phyloP scores from a whole-genome alignment of 2,329 filamentous ascomycete species.

The Trichoderma sp. region DNA sequence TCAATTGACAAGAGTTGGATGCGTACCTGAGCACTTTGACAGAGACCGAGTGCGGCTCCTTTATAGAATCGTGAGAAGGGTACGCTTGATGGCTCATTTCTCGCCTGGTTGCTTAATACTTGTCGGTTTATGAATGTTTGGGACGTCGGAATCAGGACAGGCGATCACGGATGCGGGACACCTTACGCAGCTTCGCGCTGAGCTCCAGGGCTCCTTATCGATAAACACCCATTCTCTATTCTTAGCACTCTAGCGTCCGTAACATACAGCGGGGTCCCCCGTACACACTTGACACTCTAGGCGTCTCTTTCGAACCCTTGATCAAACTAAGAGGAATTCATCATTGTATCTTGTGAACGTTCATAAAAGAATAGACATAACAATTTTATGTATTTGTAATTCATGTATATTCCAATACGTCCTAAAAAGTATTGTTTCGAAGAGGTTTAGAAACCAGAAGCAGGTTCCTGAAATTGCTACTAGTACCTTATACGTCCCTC shows the following conservation, averaged over 20 bases:
- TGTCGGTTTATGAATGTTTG: background rate
- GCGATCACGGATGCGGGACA: background rate
- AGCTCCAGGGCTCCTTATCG: constrained; percentile 16
- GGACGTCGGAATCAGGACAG: background rate
- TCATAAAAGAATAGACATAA: accelerated
- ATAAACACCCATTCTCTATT: constrained; percentile 8
- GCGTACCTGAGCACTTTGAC: constrained; percentile 71
- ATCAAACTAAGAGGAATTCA: background rate
- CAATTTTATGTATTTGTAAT: no score
- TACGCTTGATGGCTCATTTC: constrained; percentile 61
- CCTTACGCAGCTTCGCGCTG: background rate
- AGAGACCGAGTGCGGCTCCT: constrained; percentile 78
- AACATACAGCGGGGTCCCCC: background rate
- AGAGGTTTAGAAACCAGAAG: background rate
- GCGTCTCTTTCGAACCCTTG: background rate
- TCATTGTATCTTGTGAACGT: background rate
- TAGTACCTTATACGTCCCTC: background rate
- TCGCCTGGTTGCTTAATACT: background rate
- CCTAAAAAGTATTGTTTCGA: accelerated
- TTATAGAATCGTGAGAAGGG: constrained; percentile 58
- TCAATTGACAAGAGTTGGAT: background rate
- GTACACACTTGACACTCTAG: background rate
- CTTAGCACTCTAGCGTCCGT: background rate
- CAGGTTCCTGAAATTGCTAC: background rate
- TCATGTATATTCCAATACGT: background rate